Evolutionary conservation across 2,329 filamentous ascomycete species (phyloP), one percentile per base, ranked within the genome.

Genomic region (Hypomyces perniciosus): DNA sequence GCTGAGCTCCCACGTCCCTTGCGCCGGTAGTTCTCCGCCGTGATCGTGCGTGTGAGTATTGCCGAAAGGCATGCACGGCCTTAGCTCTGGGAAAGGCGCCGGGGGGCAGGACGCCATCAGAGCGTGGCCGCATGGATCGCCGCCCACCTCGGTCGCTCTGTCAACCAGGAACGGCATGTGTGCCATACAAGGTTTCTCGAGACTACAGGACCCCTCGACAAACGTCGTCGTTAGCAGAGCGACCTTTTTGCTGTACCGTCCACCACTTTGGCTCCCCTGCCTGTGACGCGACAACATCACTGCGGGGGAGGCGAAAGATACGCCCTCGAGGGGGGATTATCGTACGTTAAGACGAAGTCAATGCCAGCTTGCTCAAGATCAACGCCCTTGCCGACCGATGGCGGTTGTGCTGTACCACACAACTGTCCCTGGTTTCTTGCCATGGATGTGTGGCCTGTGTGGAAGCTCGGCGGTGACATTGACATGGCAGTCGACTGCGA

Each of bases 71-170:
- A 77, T 72, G 8, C 79, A 73, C 39, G 69, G 59, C 46, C 71
- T 72, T 52, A 78, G 63, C 49, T 79, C 74, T 46, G 72, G 62
- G 52, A 78, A 77, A 3, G 78, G 75, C 56, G 84, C 81, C 5
- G 91, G 89, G 43, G 92, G 91, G 64, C 89, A 95, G 12, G 87
- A 88, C 12, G 89, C 88, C 92, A 97, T 97, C 58, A 97, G 75
- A 4, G 89, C 91, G 68, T 99, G 93, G 38, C 92, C 93, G 57
- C 88, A 92, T 39, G 88, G 77, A 52, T 86, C 81, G 58, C 79
- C 79, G 56, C 86, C 85, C 48, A 79, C 73, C 50, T 82, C 75
- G 59, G 65, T 71, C 49, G 74, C 70, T 59, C 77, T 72, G 61
- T 83, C 84, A 59, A 91, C 74, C 54, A 95, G 77, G 70, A 85